Percentiles rank a stretch among this genome's conserved stretches.
Conservation (phyloP, 2,329 filamentous ascomycete genomes). For the Bisporella sp. region DNA sequence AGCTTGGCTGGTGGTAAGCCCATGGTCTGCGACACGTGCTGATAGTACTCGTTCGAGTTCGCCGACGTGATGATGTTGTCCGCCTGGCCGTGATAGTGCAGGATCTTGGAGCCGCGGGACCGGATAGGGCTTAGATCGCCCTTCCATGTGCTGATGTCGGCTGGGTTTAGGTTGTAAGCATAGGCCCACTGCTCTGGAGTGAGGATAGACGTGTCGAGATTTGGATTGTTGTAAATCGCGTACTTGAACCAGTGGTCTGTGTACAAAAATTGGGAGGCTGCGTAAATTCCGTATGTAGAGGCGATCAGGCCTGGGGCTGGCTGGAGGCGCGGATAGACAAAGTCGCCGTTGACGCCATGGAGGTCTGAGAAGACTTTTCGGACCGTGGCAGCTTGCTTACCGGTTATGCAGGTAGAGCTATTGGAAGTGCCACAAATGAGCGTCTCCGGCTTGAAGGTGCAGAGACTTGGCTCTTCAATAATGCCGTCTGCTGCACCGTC, state of each 20-base stretch:
- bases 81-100: conserved; percentile 9
- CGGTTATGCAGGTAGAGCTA: conserved; percentile 34
- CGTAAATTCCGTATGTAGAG: not conserved
- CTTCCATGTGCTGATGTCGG: conserved; percentile 39
- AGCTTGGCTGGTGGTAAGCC: too few species aligned
- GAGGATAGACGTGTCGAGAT: too few species aligned
- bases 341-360: conserved; percentile 9
- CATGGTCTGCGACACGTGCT: conserved; percentile 36
- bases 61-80: conserved; percentile 45
- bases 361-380: conserved; percentile 31
- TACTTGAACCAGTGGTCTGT: too few species aligned
- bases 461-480: conserved; percentile 30
- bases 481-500: conserved; percentile 42
- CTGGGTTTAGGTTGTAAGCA: conserved; percentile 30
- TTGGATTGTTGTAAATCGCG: too few species aligned
- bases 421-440: conserved; percentile 19
- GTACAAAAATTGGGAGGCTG: not conserved
- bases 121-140: conserved; percentile 40
- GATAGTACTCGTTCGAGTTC: conserved; percentile 44
- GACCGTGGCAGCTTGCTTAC: conserved; percentile 35
- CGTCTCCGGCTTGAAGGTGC: conserved; percentile 25
- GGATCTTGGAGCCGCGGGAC: conserved; percentile 21
- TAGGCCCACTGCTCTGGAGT: too few species aligned
- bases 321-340: conserved; percentile 6
- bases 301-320: not conserved